Conservation (phyloP, 306 rosid species). For the Lathyrus oleraceus region DNA sequence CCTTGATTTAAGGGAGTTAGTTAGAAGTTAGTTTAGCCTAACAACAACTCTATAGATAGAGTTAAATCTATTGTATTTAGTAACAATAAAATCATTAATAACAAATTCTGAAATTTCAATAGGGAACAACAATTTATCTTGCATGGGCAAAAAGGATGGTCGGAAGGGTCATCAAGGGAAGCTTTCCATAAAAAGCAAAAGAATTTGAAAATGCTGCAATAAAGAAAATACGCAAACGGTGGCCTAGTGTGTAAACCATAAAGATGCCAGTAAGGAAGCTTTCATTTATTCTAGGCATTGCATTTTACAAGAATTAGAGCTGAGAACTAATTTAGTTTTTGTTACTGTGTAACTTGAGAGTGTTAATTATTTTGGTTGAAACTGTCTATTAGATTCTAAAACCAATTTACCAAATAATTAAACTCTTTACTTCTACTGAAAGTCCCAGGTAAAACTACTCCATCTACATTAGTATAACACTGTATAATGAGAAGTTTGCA, state of each 20-base stretch:
- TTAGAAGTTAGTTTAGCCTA: no score
- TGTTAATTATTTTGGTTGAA: constrained; percentile 1
- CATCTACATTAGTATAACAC: constrained; percentile 4
- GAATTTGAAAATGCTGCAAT: neutral
- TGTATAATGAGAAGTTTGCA: constrained; percentile 5
- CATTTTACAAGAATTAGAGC: constrained; percentile 10
- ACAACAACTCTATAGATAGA: no score
- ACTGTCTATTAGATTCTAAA: constrained; percentile 1
- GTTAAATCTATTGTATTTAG: no score
- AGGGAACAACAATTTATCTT: neutral
- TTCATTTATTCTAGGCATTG: constrained; percentile 1
- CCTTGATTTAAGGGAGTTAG: no score
- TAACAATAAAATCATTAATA: no score
- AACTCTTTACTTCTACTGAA: constrained; percentile 2
- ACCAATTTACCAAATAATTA: neutral
- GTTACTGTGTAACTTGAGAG: neutral
- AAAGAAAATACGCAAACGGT: constrained; percentile 14
- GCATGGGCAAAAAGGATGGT: constrained; percentile 22
- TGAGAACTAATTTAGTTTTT: neutral
- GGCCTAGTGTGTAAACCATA: neutral
- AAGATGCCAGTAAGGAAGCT: neutral
- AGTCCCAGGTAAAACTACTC: constrained; percentile 6
- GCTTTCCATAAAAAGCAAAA: neutral
- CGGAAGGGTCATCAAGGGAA: neutral
- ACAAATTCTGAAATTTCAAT: no score